Evolutionary conservation across 2,329 filamentous ascomycete species (phyloP), one percentile per base, ranked within the genome.

Genomic region (Aspergillus fructus): DNA sequence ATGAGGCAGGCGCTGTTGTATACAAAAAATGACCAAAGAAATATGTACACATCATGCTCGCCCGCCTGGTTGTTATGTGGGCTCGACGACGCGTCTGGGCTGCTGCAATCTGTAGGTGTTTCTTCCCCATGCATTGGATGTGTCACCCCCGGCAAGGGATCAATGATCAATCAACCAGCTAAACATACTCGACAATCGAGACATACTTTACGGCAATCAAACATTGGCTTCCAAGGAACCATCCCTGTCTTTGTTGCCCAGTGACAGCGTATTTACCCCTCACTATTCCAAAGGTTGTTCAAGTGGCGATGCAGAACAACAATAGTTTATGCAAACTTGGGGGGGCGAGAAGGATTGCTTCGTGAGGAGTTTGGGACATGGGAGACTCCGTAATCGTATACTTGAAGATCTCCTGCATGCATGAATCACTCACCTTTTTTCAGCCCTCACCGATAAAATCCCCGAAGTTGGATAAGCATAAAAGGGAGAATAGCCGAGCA

Each of bases 241-340:
- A 55, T 42, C 46, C 53, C 53, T 55, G 53, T 49, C 37, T 37
- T 11, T 11, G 53, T 55, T 55, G 53, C 53, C 53, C 37, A 49
- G 53, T 37, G 7, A 55, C 46, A 49, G 45, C 45, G 41, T 49
- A 45, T 43, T 49, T 21, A 49, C 53, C 46, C 43, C 42, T 40
- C 51, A 37, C 47, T 40, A 40, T 5, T n/a, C 15, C 23, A 11
- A 21, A 37, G 27, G 9, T 24, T 51, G 21, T 42, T 21, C 1
- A 12, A 30, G 17, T 19, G 13, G 48, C 12, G 24, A 51, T 33
- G 49, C 49, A 51, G 34, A 12, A 40, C 15, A 43, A 19, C 6
- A 33, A 43, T 51, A 24, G 39, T 17, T 43, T 41, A 34, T 51
- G 49, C 27, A 42, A 30, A 19, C 40, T 21, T 42, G 19, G 17